Base-by-base conservation (phyloP, 805 yeast species). In the Starmera quercuum region DNA sequence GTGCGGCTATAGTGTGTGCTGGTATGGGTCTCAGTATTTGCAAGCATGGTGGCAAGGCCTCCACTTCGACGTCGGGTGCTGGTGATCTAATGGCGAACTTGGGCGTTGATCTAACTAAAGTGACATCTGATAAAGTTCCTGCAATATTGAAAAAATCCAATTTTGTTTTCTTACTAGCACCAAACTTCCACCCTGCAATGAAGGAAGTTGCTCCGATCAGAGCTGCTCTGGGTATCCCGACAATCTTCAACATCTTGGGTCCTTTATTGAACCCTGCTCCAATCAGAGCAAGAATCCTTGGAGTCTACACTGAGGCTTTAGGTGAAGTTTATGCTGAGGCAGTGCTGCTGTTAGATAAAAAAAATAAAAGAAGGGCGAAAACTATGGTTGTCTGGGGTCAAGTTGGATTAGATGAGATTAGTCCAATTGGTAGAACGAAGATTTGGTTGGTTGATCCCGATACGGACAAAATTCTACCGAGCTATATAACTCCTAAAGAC, bases 31-130 rank as follows among this genome's bases (percentile, higher is more conserved):
- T 90, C 27, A 71, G 73, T 16, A 80, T 92, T 13, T 84, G 95
- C 53, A 92, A 92, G 41, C 99, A 92, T 56, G 99, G 99, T 17
- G 97, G 97, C 11, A 90, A 92, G 49, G 97, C 98, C 0, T 78
- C 95, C 0, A 87, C 97, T 0, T 85, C 96, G 0, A 59, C 82
- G 2, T 83, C 95, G 2, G 99, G 99, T 1, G 82, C 97, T 2
- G 97, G 96, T 5, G 99, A 92, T 54, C 64, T 92, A 38, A 71
- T 92, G 52, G 64, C 71, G 19, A 68, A 75, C 18, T 66, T 92
- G n/a, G 97, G 96, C 0, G 80, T 87, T n/a, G 84, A 85, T 41
- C 64, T 86, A 34, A 63, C 74, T 42, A 74, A 77, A 45, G 85
- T 92, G 20, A 81, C 73, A 40, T 63, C 73, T 14, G 38, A 51